Percentiles rank a stretch among this genome's conserved stretches.
Conservation (phyloP, 2,329 filamentous ascomycete genomes). For the Ophiognomonia clavigignenti-juglandacearum region DNA sequence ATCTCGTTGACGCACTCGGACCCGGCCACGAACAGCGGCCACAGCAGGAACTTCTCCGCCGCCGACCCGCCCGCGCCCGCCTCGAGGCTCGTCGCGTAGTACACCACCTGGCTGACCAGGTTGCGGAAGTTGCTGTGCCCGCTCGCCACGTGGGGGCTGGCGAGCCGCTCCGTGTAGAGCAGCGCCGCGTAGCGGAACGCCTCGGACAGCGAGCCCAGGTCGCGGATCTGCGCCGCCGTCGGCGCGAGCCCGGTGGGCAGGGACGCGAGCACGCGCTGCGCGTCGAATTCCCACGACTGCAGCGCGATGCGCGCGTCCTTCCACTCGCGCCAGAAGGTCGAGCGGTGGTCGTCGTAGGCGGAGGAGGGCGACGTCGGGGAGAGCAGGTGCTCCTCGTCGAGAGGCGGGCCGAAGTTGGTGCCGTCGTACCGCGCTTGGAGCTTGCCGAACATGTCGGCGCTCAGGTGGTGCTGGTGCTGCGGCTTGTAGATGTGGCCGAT, state of each 20-base stretch:
- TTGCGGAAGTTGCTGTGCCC: constrained; percentile 75
- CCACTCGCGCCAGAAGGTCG: constrained; percentile 83
- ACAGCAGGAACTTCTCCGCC: constrained; percentile 84
- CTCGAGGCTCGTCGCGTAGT: constrained; percentile 76
- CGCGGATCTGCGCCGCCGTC: constrained; percentile 60
- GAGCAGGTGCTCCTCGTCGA: constrained; percentile 51
- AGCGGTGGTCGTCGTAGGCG: constrained; percentile 53
- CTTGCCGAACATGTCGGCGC: constrained; percentile 23
- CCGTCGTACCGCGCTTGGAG: constrained; percentile 52
- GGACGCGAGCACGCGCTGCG: constrained; percentile 43
- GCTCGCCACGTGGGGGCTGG: constrained; percentile 68
- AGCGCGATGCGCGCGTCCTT: constrained; percentile 70
- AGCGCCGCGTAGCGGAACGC: constrained; percentile 86
- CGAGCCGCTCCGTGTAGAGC: constrained; percentile 84
- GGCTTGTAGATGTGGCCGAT: constrained; percentile 39
- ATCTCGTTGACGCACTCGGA: constrained; percentile 81
- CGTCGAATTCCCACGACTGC: constrained; percentile 75
- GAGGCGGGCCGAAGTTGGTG: constrained; percentile 56
- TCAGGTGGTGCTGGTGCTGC: constrained; percentile 24
- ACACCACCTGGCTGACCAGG: constrained; percentile 75
- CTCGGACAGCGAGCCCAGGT: constrained; percentile 79
- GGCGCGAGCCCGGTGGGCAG: constrained; percentile 34
- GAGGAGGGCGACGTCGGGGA: constrained; percentile 36
- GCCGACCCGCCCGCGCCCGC: constrained; percentile 63
- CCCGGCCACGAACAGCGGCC: constrained; percentile 87